Evolutionary conservation across 257 asterid species (phyloP).

Genomic region (Solanum etuberosum): DNA sequence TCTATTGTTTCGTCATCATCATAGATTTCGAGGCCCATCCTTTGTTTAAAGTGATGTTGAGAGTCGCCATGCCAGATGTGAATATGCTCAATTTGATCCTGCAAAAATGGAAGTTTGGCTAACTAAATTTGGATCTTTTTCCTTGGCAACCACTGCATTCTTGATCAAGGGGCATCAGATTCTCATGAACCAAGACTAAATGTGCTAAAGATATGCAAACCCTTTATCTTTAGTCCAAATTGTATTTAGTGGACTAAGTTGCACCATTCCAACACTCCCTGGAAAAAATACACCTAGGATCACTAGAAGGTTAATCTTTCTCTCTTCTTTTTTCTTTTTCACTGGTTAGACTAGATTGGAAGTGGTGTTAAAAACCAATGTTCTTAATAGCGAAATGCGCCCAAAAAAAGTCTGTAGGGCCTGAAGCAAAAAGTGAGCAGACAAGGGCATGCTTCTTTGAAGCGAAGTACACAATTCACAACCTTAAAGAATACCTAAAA

Average conservation of each 20-base stretch:
- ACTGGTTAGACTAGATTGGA: not conserved
- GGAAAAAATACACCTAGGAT: not conserved
- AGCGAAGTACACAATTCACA: not conserved
- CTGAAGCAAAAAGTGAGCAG: not conserved
- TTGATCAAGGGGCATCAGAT: not conserved
- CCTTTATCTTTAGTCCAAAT: not conserved
- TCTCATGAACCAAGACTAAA: not conserved
- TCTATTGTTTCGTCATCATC: conserved; percentile 41
- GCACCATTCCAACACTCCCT: not conserved
- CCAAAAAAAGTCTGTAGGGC: not conserved
- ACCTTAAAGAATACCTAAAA: not conserved
- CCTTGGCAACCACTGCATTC: not conserved
- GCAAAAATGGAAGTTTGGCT: not conserved
- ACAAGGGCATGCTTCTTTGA: not conserved
- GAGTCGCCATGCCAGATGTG: conserved; percentile 68
- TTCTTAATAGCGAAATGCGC: not conserved
- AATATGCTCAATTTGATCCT: conserved; percentile 80
- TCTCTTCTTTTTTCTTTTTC: not conserved
- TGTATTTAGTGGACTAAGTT: not conserved
- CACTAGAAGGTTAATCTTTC: not conserved
- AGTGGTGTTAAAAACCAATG: not conserved
- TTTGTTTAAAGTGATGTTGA: conserved; percentile 67
- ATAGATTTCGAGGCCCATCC: conserved; percentile 34
- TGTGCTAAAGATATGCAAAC: not conserved
- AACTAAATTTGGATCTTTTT: not conserved